A percentile compares a stretch with the other conserved stretches of the same genome.
phyloP scores from a whole-genome alignment of 768 basidiomycete genomes.

The Pisolithus marmoratus region DNA sequence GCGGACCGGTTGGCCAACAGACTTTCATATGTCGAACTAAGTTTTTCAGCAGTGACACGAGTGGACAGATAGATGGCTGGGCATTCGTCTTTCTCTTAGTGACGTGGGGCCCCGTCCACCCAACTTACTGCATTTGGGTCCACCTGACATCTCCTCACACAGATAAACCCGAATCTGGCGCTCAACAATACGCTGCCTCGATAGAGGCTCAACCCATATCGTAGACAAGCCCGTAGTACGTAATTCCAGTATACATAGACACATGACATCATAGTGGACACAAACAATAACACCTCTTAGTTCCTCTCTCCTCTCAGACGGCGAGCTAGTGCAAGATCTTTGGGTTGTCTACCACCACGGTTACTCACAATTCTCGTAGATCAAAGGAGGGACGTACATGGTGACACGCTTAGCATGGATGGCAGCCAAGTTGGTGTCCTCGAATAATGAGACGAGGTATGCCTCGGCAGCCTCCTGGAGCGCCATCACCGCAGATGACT shows the following conservation, averaged over 20 bases:
- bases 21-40: no score
- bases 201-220: not conserved
- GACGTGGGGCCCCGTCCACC: no score
- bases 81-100: no score
- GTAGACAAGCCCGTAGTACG: not conserved
- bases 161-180: no score
- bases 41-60: no score
- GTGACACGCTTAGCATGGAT: conserved; percentile 79
- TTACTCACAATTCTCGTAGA: conserved; percentile 9
- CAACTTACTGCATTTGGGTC: no score
- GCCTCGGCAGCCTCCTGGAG: conserved; percentile 79
- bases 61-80: no score
- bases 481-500: conserved; percentile 79
- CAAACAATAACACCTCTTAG: no score
- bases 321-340: conserved; percentile 71
- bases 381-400: conserved; percentile 36
- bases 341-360: conserved; percentile 51
- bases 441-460: conserved; percentile 69
- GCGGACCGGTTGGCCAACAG: no score
- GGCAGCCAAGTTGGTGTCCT: conserved; percentile 73
- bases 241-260: not conserved
- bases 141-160: no score
- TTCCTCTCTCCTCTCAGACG: conserved; percentile 70
- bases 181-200: no score
- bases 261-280: no score